Evolutionary conservation across 176 grass and related monocot genomes (phyloP).

Genomic region (Typha latifolia): DNA sequence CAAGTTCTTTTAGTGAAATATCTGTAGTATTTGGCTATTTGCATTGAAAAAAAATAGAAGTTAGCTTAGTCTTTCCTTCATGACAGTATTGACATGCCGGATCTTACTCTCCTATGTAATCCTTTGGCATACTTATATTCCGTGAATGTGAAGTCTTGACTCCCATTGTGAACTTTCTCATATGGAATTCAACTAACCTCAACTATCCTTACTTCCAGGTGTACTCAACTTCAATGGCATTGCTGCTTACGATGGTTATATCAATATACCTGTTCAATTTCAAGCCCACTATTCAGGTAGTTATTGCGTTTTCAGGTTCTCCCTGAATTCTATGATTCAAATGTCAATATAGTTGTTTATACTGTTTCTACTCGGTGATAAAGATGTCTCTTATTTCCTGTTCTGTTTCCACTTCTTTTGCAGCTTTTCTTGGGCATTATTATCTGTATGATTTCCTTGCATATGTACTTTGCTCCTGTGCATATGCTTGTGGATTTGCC

Average conservation of each 20-base stretch:
- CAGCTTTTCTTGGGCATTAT: conserved; percentile 96
- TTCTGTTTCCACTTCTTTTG: conserved; percentile 18
- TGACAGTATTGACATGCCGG: not conserved
- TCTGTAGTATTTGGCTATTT: not conserved
- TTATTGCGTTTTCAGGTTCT: conserved; percentile 2
- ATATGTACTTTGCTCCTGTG: conserved; percentile 96
- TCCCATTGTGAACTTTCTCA: conserved; percentile 7
- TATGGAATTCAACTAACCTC: no score
- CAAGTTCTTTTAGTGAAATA: not conserved
- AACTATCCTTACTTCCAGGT: conserved; percentile 31
- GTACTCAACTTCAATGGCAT: conserved; percentile 98
- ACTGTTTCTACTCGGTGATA: not conserved
- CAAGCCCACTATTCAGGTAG: conserved; percentile 87
- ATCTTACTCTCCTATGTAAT: not conserved
- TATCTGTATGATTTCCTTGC: conserved; percentile 90
- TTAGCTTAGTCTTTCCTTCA: not conserved
- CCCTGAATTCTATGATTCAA: not conserved
- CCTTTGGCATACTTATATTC: not conserved
- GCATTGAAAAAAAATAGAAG: not conserved
- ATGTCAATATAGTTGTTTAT: conserved; percentile 13
- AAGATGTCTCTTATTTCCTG: not conserved
- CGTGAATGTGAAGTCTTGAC: not conserved
- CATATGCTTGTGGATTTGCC: conserved; percentile 72
- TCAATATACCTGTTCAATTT: conserved; percentile 82
- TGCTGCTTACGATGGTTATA: conserved; percentile 88